Evolutionary conservation across 495 filamentous ascomycete species (phyloP).

Genomic region (Neurospora terricola): DNA sequence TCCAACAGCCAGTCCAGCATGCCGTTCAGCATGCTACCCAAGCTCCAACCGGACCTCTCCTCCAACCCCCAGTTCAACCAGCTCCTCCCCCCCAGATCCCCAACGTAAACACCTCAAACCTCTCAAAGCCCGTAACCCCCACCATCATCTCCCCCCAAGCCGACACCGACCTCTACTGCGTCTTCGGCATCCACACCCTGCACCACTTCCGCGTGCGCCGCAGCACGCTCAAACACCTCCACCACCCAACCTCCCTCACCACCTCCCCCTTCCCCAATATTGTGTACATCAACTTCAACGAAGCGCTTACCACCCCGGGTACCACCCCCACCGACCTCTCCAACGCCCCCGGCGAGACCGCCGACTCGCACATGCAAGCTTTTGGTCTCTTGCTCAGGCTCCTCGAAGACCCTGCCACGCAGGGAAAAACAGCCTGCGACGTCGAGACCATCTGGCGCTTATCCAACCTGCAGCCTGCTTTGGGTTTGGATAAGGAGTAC

Average conservation of each 20-base stretch:
- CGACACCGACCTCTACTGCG: neutral
- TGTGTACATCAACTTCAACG: neutral
- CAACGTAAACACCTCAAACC: neutral
- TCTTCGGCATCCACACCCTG: neutral
- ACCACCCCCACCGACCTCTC: neutral
- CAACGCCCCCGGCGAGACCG: neutral
- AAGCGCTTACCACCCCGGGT: neutral
- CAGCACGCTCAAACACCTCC: neutral
- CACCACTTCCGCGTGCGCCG: neutral
- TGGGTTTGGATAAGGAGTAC: neutral
- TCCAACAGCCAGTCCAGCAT: neutral
- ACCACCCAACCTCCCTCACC: neutral
- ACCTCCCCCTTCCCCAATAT: neutral
- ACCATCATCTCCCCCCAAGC: neutral
- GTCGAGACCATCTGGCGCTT: conserved; percentile 4
- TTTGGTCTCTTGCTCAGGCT: neutral
- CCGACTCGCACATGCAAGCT: neutral
- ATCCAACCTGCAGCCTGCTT: neutral
- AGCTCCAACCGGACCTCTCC: neutral
- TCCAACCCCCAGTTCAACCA: neutral
- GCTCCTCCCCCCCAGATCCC: neutral
- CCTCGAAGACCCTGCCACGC: neutral
- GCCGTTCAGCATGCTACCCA: neutral
- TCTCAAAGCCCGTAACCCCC: neutral
- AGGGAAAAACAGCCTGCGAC: neutral